Conservation (phyloP, 805 yeast genomes). For the Torulaspora quercuum region DNA sequence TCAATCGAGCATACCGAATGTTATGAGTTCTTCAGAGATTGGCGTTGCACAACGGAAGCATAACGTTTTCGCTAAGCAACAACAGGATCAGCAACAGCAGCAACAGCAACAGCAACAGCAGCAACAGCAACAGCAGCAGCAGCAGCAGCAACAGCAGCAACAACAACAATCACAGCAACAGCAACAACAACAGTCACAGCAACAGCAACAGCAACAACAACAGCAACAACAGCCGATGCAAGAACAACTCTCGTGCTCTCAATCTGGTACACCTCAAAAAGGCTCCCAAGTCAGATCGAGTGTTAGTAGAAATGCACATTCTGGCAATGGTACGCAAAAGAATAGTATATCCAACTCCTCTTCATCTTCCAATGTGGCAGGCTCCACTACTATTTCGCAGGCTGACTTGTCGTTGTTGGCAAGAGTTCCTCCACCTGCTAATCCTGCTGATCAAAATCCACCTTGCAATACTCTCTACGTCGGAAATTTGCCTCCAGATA, state of each 20-base stretch:
- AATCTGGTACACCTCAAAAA: slow-evolving; percentile 22
- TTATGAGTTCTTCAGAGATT: slow-evolving; percentile 13
- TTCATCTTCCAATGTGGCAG: slow-evolving; percentile 22
- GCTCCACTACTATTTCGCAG: slow-evolving; percentile 35
- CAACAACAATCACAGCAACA: slow-evolving; percentile 14
- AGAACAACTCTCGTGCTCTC: slow-evolving; percentile 13
- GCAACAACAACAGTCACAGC: no score
- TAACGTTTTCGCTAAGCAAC: slow-evolving; percentile 8
- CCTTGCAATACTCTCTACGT: slow-evolving; percentile 97
- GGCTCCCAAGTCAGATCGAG: slow-evolving; percentile 17
- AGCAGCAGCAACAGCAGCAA: slow-evolving; percentile 15
- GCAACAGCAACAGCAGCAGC: slow-evolving; percentile 19
- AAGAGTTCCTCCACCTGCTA: slow-evolving; percentile 86
- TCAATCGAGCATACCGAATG: slow-evolving; percentile 23
- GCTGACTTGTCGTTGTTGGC: slow-evolving; percentile 70
- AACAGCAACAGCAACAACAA: slow-evolving; percentile 12
- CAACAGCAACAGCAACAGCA: slow-evolving; percentile 37
- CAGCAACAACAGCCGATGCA: slow-evolving; percentile 18
- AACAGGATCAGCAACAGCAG: slow-evolving; percentile 7
- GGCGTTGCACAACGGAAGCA: slow-evolving; percentile 13
- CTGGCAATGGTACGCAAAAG: slow-evolving; percentile 21
- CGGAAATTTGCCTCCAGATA: slow-evolving; percentile 96
- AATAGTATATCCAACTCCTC: slow-evolving; percentile 33
- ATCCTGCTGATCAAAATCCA: slow-evolving; percentile 98
- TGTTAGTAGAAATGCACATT: slow-evolving; percentile 19